Evolutionary conservation across 169 alveolate species (phyloP), one percentile per base, ranked within the genome.

Genomic region (Eimeria necatrix): DNA sequence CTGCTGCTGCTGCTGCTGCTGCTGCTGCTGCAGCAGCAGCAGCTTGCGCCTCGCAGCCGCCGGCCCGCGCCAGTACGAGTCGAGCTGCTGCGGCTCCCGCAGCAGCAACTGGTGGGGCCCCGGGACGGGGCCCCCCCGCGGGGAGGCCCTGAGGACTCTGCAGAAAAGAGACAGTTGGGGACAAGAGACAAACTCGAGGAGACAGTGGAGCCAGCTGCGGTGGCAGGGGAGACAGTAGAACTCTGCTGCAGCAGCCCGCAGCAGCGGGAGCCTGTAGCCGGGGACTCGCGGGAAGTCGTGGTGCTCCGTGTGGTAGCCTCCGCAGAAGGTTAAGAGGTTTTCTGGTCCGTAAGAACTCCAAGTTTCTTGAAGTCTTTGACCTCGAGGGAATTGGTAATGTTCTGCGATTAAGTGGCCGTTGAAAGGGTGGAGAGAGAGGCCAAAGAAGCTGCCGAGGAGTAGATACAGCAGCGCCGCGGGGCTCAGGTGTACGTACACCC

Each of bases 271-370:
- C 26, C 84, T 70, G 56, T 96, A 93, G 73, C 97, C 97, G 2
- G 98, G 97, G 61, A 97, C 95, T 53, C 86, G 61, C 16, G 97
- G 97, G 94, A 97, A 97, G 93, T 97, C 98, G 95, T 97, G 98
- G 93, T 97, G 98, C 94, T 97, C 98, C 56, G 95, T 96, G 89
- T 97, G 98, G 93, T 97, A 97, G 46, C 98, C 98, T 26, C 96
- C 97, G 81, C 97, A 97, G 90, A 94, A 96, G 51, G 97, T 90
- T 41, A 97, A 70, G 49, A 91, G 93, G 87, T 97, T 97, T 48
- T 96, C 74, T 71, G 97, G 96, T 12, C 98, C 98, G 85, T 96
- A 95, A 85, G 97, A 96, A 73, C 96, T 93, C 94, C 93, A 97
- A 46, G 98, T 97, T 91, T 97, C 98, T 92, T 95, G 94, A 18